A percentile compares a stretch with the other conserved stretches of the same genome.
phyloP scores from a whole-genome alignment of 1,284 basidiomycete genomes.

The Ceratobasidium sp. region DNA sequence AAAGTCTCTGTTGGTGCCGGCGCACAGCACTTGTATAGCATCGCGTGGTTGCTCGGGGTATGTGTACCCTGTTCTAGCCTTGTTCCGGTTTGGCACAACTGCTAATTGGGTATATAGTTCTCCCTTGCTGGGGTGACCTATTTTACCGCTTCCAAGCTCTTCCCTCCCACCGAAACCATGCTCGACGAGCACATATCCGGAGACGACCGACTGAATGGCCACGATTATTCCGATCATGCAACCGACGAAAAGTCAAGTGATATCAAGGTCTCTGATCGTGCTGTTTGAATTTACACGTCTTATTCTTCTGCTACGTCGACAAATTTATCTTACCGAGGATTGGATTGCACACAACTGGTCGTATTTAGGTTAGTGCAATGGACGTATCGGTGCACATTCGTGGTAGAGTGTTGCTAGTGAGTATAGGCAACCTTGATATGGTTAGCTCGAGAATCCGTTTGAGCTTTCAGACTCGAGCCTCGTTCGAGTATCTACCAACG shows the following conservation, averaged over 20 bases:
- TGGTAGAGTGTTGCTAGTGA: neutral
- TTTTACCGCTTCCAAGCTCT: constrained; percentile 43
- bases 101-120: constrained; percentile 31
- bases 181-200: constrained; percentile 39
- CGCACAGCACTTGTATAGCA: constrained; percentile 63
- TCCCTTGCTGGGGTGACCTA: constrained; percentile 45
- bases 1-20: constrained; percentile 59
- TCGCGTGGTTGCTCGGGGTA: constrained; percentile 76
- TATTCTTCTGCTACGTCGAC: neutral
- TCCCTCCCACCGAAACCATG: constrained; percentile 45
- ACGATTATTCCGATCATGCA: constrained; percentile 1
- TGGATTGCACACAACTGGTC: neutral
- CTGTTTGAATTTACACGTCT: constrained; percentile 8
- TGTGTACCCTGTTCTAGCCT: constrained; percentile 47
- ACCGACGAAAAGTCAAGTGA: constrained; percentile 31
- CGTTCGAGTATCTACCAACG: neutral
- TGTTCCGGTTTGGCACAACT: neutral
- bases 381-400: too few relatives aligned
- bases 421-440: neutral
- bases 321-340: neutral
- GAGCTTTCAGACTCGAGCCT: neutral
- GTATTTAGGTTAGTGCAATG: neutral
- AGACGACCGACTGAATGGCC: constrained; percentile 1
- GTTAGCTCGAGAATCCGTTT: neutral
- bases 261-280: constrained; percentile 22